Evolutionary conservation across 2,329 filamentous ascomycete species (phyloP).

Genomic region (Fusarium sp.): DNA sequence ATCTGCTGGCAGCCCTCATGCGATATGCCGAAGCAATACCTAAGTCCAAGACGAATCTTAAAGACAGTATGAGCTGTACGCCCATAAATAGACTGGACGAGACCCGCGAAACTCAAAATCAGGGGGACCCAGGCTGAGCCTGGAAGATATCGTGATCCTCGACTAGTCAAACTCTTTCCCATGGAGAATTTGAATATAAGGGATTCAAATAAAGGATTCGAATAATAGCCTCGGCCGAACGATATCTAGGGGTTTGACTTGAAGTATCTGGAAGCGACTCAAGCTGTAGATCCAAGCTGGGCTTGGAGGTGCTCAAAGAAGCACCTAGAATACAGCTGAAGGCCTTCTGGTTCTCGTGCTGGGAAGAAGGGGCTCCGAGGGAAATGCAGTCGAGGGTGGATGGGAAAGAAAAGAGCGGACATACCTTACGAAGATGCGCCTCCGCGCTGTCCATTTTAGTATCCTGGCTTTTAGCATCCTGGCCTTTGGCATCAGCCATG

Average conservation of each 20-base stretch:
- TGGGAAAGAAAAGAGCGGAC: slow-evolving; percentile 29
- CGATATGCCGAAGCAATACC: background rate
- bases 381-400: slow-evolving; percentile 31
- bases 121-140: slow-evolving; percentile 12
- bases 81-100: slow-evolving; percentile 6
- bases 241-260: slow-evolving; percentile 7
- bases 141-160: slow-evolving; percentile 4
- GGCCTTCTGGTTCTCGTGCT: slow-evolving; percentile 10
- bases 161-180: background rate
- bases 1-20: slow-evolving; percentile 21
- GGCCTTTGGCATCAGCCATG: no score
- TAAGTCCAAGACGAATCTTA: slow-evolving; percentile 5
- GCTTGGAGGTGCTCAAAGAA: slow-evolving; percentile 19
- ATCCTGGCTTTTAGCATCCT: background rate
- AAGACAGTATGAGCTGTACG: slow-evolving; percentile 6
- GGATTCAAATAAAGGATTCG: no score
- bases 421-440: slow-evolving; percentile 14
- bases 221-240: background rate
- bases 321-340: background rate
- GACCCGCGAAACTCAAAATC: slow-evolving; percentile 13
- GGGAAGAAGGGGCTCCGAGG: slow-evolving; percentile 21
- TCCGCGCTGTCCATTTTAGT: background rate
- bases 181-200: background rate
- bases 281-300: slow-evolving; percentile 6
- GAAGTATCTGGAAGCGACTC: slow-evolving; percentile 10